Conservation (phyloP, 2,329 filamentous ascomycete species). For the Neoarthrinium moseri region DNA sequence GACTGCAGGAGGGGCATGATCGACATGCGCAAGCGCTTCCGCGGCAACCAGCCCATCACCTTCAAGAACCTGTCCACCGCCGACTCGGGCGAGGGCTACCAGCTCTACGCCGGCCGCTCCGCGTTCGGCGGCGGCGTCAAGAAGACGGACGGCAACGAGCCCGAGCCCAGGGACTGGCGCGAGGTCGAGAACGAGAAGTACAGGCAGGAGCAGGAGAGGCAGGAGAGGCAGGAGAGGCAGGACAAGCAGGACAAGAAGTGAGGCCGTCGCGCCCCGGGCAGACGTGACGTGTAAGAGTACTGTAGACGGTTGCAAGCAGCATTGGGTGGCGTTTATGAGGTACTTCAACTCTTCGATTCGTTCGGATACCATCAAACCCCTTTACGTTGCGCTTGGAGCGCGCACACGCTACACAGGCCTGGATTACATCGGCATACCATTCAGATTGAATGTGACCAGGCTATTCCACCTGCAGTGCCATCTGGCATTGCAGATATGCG, state of each 20-base stretch:
- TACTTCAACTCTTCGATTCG: no score
- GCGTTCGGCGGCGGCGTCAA: conserved; percentile 65
- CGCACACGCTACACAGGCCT: no score
- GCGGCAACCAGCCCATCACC: conserved; percentile 84
- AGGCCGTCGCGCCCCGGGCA: not conserved
- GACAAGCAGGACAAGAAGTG: conserved; percentile 25
- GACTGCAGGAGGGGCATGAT: conserved; percentile 96
- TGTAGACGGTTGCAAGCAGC: not conserved
- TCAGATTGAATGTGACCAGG: no score
- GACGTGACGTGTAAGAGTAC: conserved; percentile 4
- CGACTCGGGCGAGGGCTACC: conserved; percentile 59
- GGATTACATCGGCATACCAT: no score
- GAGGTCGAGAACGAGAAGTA: conserved; percentile 65
- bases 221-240: conserved; percentile 59
- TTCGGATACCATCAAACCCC: no score
- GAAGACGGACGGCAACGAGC: conserved; percentile 67
- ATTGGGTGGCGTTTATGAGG: conserved; percentile 12
- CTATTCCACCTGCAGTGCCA: no score
- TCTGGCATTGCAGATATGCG: no score
- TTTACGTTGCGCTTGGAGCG: no score
- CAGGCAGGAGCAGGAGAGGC: conserved; percentile 34
- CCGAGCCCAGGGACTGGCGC: conserved; percentile 59
- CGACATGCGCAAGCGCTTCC: conserved; percentile 98
- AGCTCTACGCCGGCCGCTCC: conserved; percentile 77
- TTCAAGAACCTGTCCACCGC: conserved; percentile 60